phyloP scores from a whole-genome alignment of 169 alveolate species.

The Amoebophrya sp. region DNA sequence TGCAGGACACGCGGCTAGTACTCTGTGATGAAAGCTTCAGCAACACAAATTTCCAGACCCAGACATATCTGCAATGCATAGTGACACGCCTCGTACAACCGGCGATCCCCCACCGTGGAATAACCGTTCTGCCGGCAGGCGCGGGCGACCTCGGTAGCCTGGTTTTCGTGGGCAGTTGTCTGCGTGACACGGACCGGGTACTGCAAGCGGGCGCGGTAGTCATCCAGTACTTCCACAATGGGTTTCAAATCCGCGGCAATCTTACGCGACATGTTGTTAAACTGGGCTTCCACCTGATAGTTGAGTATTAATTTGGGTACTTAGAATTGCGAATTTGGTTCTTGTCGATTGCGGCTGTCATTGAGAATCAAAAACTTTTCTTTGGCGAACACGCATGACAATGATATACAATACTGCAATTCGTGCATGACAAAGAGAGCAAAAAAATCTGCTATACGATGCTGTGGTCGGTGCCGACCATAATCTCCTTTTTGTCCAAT shows the following conservation, averaged over 20 bases:
- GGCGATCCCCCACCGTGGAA: not conserved
- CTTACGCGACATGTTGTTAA: not conserved
- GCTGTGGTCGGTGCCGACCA: not conserved
- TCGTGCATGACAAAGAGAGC: not conserved
- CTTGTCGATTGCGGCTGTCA: too few species aligned
- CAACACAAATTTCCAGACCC: too few species aligned
- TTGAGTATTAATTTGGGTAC: too few species aligned
- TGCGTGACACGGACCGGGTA: not conserved
- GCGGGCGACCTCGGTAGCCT: not conserved
- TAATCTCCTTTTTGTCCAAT: not conserved
- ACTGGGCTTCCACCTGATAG: constrained; percentile 15
- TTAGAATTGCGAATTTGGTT: too few species aligned
- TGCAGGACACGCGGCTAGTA: too few species aligned
- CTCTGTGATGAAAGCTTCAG: too few species aligned
- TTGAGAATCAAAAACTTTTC: too few species aligned
- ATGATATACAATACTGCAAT: too few species aligned
- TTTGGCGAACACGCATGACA: too few species aligned
- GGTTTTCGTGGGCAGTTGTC: not conserved
- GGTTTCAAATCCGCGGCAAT: constrained; percentile 3
- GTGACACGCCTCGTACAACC: not conserved
- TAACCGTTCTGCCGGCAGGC: not conserved
- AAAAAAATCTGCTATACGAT: not conserved
- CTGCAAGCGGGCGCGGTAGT: not conserved
- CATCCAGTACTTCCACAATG: not conserved
- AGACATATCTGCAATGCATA: too few species aligned